Percentiles rank a stretch among this genome's conserved stretches.
Evolutionary conservation across 2,329 filamentous ascomycete species (phyloP).

Genomic region (Talaromyces sp.): DNA sequence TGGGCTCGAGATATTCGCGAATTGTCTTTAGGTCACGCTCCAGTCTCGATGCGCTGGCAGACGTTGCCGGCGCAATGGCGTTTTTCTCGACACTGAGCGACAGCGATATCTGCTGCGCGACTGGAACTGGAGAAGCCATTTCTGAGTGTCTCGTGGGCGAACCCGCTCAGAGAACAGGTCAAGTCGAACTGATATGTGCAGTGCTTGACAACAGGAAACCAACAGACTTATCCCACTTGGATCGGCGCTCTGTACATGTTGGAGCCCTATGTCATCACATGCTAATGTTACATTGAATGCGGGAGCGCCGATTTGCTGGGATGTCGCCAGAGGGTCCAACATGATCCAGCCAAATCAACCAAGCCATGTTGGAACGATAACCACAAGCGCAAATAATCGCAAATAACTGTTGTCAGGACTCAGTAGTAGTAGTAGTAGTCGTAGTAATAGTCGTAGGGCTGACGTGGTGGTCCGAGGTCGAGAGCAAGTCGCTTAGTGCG

Average conservation of each 20-base stretch:
- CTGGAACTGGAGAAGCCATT: not conserved
- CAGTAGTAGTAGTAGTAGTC: not conserved
- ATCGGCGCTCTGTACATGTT: not conserved
- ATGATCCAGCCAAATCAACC: too few species aligned
- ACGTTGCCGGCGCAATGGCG: conserved; percentile 4
- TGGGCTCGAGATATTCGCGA: conserved; percentile 2
- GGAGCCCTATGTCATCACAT: not conserved
- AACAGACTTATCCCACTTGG: not conserved
- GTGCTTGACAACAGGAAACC: not conserved
- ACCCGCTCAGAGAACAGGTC: not conserved
- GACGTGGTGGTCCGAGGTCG: not conserved
- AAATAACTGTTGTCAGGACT: not conserved
- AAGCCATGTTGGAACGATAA: not conserved
- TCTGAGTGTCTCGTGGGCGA: not conserved
- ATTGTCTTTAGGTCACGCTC: conserved; percentile 5
- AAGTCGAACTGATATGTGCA: not conserved
- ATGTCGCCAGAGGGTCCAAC: not conserved
- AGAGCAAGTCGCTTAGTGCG: not conserved
- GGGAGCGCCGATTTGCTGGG: not conserved
- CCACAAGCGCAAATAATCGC: not conserved
- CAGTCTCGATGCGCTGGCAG: conserved; percentile 5
- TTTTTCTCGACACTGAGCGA: conserved; percentile 9
- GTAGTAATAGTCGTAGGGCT: not conserved
- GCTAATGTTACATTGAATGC: too few species aligned
- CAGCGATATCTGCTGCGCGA: conserved; percentile 8